Base-by-base conservation (phyloP, 1,284 basidiomycete genomes). In the Volvariella surrecta region DNA sequence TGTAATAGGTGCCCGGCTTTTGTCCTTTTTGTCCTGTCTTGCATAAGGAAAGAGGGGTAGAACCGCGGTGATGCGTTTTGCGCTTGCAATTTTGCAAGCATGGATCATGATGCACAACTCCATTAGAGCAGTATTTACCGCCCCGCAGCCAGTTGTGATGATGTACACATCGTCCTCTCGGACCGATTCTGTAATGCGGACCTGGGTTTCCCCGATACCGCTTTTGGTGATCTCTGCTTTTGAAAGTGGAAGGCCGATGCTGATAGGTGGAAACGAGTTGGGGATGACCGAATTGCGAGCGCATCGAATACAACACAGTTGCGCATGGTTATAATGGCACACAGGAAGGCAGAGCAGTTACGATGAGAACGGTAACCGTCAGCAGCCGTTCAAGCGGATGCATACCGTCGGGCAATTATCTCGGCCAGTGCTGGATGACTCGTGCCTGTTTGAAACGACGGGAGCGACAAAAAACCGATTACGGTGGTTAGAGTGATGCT, bases 71-170 rank as follows among this genome's bases (percentile, higher is more conserved):
- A 99, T 97, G 52, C 96, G 76, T 60, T 87, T 89, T 43, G 95
- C 94, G 51, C 90, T 94, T 24, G 91, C 89, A 58, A 94, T 94
- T 70, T 96, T 97, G 81, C 96, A 98, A 11, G 96, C 95, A 62
- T 99, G 95, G 57, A 98, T 96, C 94, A 99, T 98, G 63, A 99
- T 99, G 62, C 95, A 95, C 40, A 97, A 76, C 65, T 98, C 93
- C 85, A 95, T 92, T 49, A 96, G 76, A 40, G 89, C 75, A 13
- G 89, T 93, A 65, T 92, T 93, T 57, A 93, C 79, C 45, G 80
- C 74, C 44, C 86, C 86, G 58, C 85, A 89, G 9, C 88, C 89
- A 22, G 93, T 95, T 70, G 95, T 97, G 75, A 99, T 84, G 64
- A 99, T 98, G 73, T 99, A 99, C 45, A 99, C 96, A 64, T 99